Base-by-base conservation (phyloP, 2,329 filamentous ascomycete genomes). In the Penicillium sp. region DNA sequence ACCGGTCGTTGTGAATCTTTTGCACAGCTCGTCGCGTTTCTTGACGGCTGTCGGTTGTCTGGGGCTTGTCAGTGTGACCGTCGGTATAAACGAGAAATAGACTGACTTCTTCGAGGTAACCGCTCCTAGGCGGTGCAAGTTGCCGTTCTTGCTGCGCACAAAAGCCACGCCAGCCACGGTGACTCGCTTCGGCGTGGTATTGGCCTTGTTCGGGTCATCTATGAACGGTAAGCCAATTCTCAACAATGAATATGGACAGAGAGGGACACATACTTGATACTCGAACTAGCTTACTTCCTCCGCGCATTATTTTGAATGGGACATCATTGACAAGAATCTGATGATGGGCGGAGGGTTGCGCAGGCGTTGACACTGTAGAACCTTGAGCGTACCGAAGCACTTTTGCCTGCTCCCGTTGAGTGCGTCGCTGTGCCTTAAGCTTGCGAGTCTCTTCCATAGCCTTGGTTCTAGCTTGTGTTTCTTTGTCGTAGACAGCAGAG, bases 131-230 rank as follows among this genome's bases (percentile, higher is more conserved):
- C 90, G 87, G 65, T 92, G 87, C 24, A 96, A 81, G 62, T 95
- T 96, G 55, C 91, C 91, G 62, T 87, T 88, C 69, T 92, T 95
- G 71, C 89, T 95, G 60, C 91, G 83, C 63, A 90, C 81, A 68
- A 95, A 96, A 58, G 82, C 85, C 63, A 95, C 88, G 38, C 90
- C 89, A 46, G 87, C 89, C 54, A 95, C 77, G 5, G 78, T 75
- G 36, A 86, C 81, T 57, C 80, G 82, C 72, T 91, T 94, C 0
- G 91, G 91, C 2, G 90, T 95, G 43, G 80, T 77, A 47, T 81
- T 83, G 48, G 82, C 79, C 33, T 81, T 76, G 64, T 85, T 83
- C 42, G 77, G 73, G 61, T 86, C 83, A 70, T 72, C 77, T 79
- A 70, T 48, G 44, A 66, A 57, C 54, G 57, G 69, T 74, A 67